Evolutionary conservation across 2,329 filamentous ascomycete species (phyloP), one percentile per base, ranked within the genome.

Genomic region (Magnaporthiopsis poae): DNA sequence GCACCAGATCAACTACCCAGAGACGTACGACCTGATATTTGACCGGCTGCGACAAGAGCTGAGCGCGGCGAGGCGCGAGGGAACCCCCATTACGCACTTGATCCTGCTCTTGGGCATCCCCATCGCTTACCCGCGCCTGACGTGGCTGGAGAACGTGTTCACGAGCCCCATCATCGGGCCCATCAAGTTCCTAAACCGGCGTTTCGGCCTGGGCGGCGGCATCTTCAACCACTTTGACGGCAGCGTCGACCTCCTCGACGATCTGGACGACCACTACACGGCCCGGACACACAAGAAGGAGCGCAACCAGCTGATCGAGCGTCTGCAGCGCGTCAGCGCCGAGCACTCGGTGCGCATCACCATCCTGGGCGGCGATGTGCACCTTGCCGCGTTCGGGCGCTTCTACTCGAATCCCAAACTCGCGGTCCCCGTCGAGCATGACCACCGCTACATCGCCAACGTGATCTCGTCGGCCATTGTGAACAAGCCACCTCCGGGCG

Each of bases 211-310:
- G 61, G 86, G 90, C 5, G 93, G 92, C 63, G 87, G 88, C 65
- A 81, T 97, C 61, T 96, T 98, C 82, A 98, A 98, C 77, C 85
- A 92, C 67, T 97, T 98, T 71, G 94, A 97, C 72, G 94, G 94
- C 64, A 93, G 90, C 66, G 90, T 97, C 31, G 95, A 98, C 78
- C 87, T 98, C 31, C 81, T 96, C 21, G 93, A 97, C 75, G 92
- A 96, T 71, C 82, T 96, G 27, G 94, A 98, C 76, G 95, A 99
- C 75, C 95, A 99, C 75, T 97, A 97, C 80, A 97, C 94, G 1
- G 91, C 93, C 7, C 87, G 87, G 69, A 92, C 92, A 64, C 94
- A 98, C 82, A 98, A 97, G 78, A 84, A 86, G 68, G 94, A 98
- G 81, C 90, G 94, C 61, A 88, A 88, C 67, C 82, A 86, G 59